These are phyloP conservation scores for Amanita polypyramis DNA, from an alignment of 768 basidiomycete genomes.

Conservation along the genomic window DNA sequence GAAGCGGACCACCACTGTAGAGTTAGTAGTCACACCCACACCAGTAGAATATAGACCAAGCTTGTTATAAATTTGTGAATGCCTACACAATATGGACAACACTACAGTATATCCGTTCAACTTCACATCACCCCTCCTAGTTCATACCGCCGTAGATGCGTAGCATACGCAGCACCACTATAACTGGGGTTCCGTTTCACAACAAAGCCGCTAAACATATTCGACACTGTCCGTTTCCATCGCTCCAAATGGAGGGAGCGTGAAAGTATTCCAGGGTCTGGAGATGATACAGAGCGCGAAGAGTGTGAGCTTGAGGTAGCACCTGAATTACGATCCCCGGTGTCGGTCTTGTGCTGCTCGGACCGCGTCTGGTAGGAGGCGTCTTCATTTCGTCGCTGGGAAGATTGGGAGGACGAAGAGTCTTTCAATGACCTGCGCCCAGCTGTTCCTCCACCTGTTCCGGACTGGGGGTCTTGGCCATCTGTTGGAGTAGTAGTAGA, in stretches of 20 bases:
- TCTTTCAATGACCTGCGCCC: too few species aligned
- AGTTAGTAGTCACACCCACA: neutral
- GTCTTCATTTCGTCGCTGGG: neutral
- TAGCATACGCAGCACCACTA: conserved; percentile 1
- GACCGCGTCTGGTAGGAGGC: neutral
- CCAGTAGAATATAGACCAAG: neutral
- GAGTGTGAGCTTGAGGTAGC: too few species aligned
- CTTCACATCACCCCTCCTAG: neutral
- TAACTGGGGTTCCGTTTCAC: neutral
- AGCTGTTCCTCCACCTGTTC: too few species aligned
- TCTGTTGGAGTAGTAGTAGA: too few species aligned
- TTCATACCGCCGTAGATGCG: neutral
- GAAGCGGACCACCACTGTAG: neutral
- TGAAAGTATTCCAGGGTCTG: neutral
- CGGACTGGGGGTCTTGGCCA: too few species aligned
- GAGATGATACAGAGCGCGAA: neutral
- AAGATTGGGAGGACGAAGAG: too few species aligned
- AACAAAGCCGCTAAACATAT: neutral
- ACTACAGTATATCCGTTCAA: neutral
- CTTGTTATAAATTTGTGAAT: neutral
- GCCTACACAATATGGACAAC: neutral
- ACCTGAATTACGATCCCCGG: too few species aligned
- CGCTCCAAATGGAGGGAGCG: neutral
- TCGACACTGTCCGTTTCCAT: neutral
- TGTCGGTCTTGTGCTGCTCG: too few species aligned